Conservation (phyloP, 2,329 filamentous ascomycete species). For the Fusarium praegraminearum region DNA sequence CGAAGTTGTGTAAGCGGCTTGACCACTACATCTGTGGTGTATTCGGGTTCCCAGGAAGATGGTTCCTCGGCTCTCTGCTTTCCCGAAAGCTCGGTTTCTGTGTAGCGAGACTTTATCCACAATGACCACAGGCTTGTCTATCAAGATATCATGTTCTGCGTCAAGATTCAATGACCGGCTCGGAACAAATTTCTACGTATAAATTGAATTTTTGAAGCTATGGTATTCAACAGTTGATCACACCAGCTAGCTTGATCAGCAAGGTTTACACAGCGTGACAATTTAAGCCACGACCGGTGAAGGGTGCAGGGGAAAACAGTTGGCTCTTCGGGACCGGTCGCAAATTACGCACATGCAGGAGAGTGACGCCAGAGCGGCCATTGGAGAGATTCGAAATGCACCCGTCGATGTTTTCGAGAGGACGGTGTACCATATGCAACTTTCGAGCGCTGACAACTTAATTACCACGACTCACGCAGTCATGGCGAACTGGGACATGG, state of each 20-base stretch:
- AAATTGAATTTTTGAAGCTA: conserved; percentile 5
- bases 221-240: conserved; percentile 17
- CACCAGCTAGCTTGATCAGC: conserved; percentile 1
- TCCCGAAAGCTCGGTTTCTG: conserved; percentile 20
- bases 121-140: background rate
- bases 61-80: conserved; percentile 35
- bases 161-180: background rate
- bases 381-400: conserved; percentile 31
- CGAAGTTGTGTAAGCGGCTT: conserved; percentile 45
- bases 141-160: background rate
- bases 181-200: background rate
- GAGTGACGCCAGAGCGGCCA: conserved; percentile 29
- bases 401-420: conserved; percentile 23
- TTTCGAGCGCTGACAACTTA: conserved; percentile 12
- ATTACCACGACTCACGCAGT: conserved; percentile 6
- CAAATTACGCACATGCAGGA: conserved; percentile 42
- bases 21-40: conserved; percentile 25
- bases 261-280: conserved; percentile 26
- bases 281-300: conserved; percentile 33
- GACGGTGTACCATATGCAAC: conserved; percentile 6
- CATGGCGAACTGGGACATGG: conserved; percentile 17
- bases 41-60: conserved; percentile 33
- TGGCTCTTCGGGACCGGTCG: conserved; percentile 33
- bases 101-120: conserved; percentile 18
- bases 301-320: conserved; percentile 24